phyloP scores from a whole-genome alignment of 352 stramenopile genomes.

The Globisporangium paroecandrum region DNA sequence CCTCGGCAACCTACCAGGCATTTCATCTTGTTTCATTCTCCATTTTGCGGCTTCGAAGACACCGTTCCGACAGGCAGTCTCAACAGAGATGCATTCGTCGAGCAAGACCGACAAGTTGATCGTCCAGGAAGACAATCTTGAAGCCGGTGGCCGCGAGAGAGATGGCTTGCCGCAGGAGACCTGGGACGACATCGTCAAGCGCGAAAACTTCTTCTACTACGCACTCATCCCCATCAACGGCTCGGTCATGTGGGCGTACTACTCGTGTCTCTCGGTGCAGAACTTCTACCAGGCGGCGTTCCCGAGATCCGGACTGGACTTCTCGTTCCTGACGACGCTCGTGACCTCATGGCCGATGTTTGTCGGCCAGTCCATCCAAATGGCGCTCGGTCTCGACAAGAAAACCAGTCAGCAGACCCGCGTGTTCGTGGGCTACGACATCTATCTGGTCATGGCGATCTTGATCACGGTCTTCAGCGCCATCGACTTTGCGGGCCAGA shows the following conservation, averaged over 20 bases:
- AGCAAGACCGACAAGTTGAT: conserved; percentile 41
- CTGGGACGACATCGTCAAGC: conserved; percentile 50
- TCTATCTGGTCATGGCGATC: conserved; percentile 53
- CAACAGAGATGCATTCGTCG: conserved; percentile 10
- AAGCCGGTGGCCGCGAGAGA: conserved; percentile 10
- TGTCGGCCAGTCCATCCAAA: conserved; percentile 46
- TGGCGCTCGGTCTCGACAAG: conserved; percentile 59
- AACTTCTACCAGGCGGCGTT: conserved; percentile 60
- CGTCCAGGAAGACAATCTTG: conserved; percentile 20
- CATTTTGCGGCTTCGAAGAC: background rate
- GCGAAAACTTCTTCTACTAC: conserved; percentile 55
- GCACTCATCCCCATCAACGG: conserved; percentile 68
- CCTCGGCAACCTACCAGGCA: background rate
- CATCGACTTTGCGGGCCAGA: conserved; percentile 42
- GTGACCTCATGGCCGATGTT: conserved; percentile 59
- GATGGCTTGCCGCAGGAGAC: conserved; percentile 58
- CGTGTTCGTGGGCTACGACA: conserved; percentile 42
- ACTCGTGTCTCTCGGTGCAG: conserved; percentile 67
- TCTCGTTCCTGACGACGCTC: conserved; percentile 67
- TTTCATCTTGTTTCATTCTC: background rate
- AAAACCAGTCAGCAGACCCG: conserved; percentile 38
- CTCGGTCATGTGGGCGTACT: conserved; percentile 71
- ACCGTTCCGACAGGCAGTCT: background rate
- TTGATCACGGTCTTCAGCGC: conserved; percentile 65
- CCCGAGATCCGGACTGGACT: conserved; percentile 43